Evolutionary conservation across 495 filamentous ascomycete genomes (phyloP).

Genomic region (Penicillium paxilli): DNA sequence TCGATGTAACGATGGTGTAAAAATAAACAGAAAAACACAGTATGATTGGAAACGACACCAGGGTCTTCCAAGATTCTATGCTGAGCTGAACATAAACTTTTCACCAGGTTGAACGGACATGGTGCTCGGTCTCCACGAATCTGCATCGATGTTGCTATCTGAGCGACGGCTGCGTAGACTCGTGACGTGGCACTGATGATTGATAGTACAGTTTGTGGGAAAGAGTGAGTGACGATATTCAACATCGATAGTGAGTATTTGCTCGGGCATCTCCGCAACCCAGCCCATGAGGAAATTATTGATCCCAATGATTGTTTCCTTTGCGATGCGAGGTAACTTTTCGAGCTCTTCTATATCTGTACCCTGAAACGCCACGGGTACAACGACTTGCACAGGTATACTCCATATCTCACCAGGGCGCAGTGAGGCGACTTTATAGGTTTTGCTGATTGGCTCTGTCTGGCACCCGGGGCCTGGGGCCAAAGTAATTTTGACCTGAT

Average conservation of each 20-base stretch:
- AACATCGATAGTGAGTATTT: constrained; percentile 17
- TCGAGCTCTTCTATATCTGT: not conserved
- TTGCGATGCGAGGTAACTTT: not conserved
- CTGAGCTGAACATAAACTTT: not conserved
- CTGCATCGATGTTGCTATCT: not conserved
- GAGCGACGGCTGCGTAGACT: constrained; percentile 9
- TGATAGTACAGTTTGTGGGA: constrained; percentile 8
- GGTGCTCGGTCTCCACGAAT: not conserved
- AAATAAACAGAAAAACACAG: not conserved
- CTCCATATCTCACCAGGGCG: constrained; percentile 27
- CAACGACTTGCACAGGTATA: constrained; percentile 13
- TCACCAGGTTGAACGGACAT: not conserved
- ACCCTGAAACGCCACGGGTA: constrained; percentile 8
- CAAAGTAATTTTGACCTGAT: constrained; percentile 14
- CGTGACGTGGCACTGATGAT: constrained; percentile 17
- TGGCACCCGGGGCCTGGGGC: constrained; percentile 10
- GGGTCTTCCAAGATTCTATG: not conserved
- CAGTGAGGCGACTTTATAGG: constrained; percentile 9
- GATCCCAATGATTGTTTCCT: constrained; percentile 12
- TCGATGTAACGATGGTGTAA: not conserved
- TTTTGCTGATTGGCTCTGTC: constrained; percentile 10
- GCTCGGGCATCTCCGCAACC: constrained; percentile 12
- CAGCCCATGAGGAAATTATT: constrained; percentile 16
- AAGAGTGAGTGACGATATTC: constrained; percentile 24
- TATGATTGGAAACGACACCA: not conserved